Base-by-base conservation (phyloP, 1,139 yeast species). In the Blastobotrys raffinosifermentans region DNA sequence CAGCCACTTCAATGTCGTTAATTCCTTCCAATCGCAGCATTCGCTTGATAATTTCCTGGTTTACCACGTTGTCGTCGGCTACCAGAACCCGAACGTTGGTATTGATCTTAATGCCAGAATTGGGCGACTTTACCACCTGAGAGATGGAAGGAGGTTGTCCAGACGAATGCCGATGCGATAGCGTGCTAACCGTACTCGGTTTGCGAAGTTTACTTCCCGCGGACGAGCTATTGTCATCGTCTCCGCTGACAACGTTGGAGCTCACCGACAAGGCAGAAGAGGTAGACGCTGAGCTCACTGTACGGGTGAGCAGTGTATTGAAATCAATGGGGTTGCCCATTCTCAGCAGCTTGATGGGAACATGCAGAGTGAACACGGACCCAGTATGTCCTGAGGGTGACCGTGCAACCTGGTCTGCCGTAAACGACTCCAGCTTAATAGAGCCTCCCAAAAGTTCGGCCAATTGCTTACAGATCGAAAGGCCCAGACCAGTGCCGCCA, bases 401-500 rank as follows among this genome's bases (percentile, higher is more conserved):
- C 15, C 27, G 15, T 20, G 9, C 23, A 6, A 25, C 7, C 6
- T 25, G 14, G 14, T 25, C 27, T 6, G 27, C 27, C 11, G 79
- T 69, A 9, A 72, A 67, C 1, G 94, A 81, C 39, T 76, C 71
- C 35, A 89, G 62, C 0, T 76, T 70, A 63, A 91, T 73, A 0
- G 85, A 46, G 3, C 70, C 70, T 4, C 66, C 65, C 89, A 89
- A 85, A 78, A 89, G 79, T 25, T 73, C 75, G 1, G 96, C 94
- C 45, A 91, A 70, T 61, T 91, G 96, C 43, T 89, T 73, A 60
- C 96, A 89, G 56, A 91, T 89, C 0, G 96, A 85, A 34, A 91
- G 70, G 2, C 98, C 98, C 38, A 91, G 68, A 6, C 98, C 98
- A 0, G 96, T 87, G 49, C 98, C 98, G 40, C 96, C 96, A 56